Evolutionary conservation across 768 basidiomycete genomes (phyloP).

Genomic region (Leccinum broughii): DNA sequence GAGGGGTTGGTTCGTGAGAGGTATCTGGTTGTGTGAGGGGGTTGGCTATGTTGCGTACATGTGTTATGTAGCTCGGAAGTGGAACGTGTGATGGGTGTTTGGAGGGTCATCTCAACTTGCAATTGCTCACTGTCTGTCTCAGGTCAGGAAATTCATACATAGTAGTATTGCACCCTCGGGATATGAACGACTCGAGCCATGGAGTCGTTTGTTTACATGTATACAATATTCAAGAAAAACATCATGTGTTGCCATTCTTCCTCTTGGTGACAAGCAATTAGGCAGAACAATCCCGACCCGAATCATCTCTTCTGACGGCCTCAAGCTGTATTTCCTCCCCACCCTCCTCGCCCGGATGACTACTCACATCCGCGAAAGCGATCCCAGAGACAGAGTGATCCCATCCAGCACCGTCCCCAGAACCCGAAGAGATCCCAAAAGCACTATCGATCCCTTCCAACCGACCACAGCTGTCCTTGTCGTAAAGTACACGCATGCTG

Average conservation of each 20-base stretch:
- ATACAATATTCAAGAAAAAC: background rate
- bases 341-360: background rate
- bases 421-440: background rate
- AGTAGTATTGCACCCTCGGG: no score
- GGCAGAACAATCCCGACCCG: no score
- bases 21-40: background rate
- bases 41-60: no score
- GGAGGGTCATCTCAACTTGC: no score
- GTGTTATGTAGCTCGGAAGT: background rate
- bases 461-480: background rate
- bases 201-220: no score
- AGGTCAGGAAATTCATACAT: no score
- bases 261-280: no score
- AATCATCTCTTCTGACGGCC: no score
- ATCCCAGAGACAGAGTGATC: background rate
- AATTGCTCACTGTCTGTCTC: no score
- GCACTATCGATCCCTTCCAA: background rate
- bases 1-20: slow-evolving; percentile 34
- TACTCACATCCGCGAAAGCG: background rate
- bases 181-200: no score
- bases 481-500: background rate
- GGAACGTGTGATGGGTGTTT: background rate
- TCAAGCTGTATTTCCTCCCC: background rate
- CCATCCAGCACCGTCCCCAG: background rate
- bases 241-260: no score